Percentiles rank a stretch among this genome's conserved stretches.
Evolutionary conservation across 192 early-diverging fungal genomes (phyloP).

Genomic region (Gigaspora rosea): DNA sequence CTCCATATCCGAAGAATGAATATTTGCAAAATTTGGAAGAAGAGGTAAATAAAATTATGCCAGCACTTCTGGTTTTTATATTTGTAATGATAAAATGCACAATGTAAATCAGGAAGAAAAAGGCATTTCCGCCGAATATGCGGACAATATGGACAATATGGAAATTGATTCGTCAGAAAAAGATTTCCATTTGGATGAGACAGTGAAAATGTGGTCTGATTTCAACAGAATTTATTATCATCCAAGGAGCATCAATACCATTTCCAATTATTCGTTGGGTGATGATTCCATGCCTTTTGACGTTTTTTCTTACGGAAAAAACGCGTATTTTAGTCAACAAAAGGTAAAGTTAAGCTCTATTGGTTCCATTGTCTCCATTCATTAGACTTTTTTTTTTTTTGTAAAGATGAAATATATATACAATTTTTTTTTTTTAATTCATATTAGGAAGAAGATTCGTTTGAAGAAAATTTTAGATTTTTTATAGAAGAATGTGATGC

Average conservation of each 20-base stretch:
- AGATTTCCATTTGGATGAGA: slow-evolving; percentile 53
- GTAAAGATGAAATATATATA: background rate
- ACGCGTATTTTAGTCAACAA: slow-evolving; percentile 53
- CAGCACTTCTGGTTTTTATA: background rate
- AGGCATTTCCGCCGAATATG: background rate
- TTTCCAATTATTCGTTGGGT: slow-evolving; percentile 45
- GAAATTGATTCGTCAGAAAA: slow-evolving; percentile 38
- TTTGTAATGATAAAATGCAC: too few relatives aligned
- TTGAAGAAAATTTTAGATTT: slow-evolving; percentile 54
- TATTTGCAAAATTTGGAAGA: slow-evolving; percentile 15
- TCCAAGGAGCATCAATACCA: slow-evolving; percentile 59
- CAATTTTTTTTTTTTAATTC: background rate
- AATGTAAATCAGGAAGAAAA: background rate
- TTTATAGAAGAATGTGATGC: slow-evolving; percentile 61
- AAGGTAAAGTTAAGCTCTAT: slow-evolving; percentile 34
- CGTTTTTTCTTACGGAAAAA: slow-evolving; percentile 48
- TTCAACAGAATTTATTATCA: slow-evolving; percentile 77
- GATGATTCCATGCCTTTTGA: slow-evolving; percentile 56
- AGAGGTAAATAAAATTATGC: background rate
- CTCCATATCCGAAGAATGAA: slow-evolving; percentile 27
- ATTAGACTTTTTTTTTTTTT: background rate
- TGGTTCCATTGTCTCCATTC: too few relatives aligned
- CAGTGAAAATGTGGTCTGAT: slow-evolving; percentile 77
- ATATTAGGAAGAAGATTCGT: slow-evolving; percentile 50
- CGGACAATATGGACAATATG: background rate